Evolutionary conservation across 495 filamentous ascomycete genomes (phyloP).

Genomic region (Daldinia caldariorum): DNA sequence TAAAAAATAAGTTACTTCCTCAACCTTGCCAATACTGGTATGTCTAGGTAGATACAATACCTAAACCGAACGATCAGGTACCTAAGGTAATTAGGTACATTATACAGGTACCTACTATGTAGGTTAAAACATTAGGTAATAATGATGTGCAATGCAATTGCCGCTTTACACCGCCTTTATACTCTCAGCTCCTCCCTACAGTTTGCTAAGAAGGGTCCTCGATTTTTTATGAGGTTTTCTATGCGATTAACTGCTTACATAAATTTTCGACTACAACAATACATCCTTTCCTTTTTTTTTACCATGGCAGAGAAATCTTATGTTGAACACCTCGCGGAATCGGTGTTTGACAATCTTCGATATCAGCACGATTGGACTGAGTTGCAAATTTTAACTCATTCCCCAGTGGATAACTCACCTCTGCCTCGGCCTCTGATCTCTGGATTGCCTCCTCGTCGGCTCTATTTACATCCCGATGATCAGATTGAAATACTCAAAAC

Average conservation of each 20-base stretch:
- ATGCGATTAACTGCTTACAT: neutral
- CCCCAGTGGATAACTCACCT: conserved; percentile 47
- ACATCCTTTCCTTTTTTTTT: neutral
- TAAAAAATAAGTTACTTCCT: neutral
- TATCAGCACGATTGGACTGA: conserved; percentile 88
- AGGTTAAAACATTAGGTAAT: too few species aligned
- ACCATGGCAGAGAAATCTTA: conserved; percentile 44
- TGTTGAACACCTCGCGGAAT: conserved; percentile 63
- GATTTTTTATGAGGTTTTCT: neutral
- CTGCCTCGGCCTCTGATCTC: conserved; percentile 76
- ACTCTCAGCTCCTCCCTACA: neutral
- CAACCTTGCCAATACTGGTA: neutral
- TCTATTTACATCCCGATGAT: conserved; percentile 94
- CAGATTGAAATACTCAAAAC: conserved; percentile 80
- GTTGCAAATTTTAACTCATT: conserved; percentile 69
- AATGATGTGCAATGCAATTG: conserved; percentile 5
- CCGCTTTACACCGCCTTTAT: conserved; percentile 34
- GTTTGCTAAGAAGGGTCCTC: conserved; percentile 22
- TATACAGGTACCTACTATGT: too few species aligned
- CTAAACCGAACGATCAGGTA: too few species aligned
- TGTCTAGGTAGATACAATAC: too few species aligned
- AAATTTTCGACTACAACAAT: neutral
- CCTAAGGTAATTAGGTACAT: too few species aligned
- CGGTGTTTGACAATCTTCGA: conserved; percentile 81
- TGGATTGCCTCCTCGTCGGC: conserved; percentile 83